Percentiles rank a stretch among this genome's conserved stretches.
Conservation (phyloP, 1,284 basidiomycete genomes). For the Tausonia pullulans region DNA sequence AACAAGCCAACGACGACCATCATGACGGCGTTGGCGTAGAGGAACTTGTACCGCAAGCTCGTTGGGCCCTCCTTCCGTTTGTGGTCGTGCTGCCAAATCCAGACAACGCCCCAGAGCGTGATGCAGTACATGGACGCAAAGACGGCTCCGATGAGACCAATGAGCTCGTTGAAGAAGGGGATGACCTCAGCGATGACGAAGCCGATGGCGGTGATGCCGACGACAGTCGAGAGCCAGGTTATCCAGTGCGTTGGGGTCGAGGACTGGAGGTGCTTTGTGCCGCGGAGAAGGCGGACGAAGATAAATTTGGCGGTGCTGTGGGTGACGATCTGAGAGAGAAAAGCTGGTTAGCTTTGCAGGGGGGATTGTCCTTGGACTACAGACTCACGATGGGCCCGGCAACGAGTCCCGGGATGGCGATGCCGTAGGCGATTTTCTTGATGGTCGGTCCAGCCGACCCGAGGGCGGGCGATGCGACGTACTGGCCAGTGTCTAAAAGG, state of each 20-base stretch:
- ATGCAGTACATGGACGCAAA: slow-evolving; percentile 20
- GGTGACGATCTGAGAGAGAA: slow-evolving; percentile 16
- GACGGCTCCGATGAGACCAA: slow-evolving; percentile 26
- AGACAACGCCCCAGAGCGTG: slow-evolving; percentile 18
- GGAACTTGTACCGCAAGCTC: slow-evolving; percentile 10
- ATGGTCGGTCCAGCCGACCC: slow-evolving; percentile 31
- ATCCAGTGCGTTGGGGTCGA: slow-evolving; percentile 50
- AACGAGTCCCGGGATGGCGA: slow-evolving; percentile 31
- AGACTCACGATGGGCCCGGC: slow-evolving; percentile 13
- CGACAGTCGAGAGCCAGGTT: slow-evolving; percentile 45
- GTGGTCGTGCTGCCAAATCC: slow-evolving; percentile 22
- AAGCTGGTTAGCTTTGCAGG: too few species aligned
- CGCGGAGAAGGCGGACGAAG: slow-evolving; percentile 51
- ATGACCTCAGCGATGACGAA: slow-evolving; percentile 46
- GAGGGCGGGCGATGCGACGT: slow-evolving; percentile 31
- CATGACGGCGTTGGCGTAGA: slow-evolving; percentile 22
- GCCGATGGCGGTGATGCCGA: slow-evolving; percentile 39
- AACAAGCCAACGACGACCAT: slow-evolving; percentile 28
- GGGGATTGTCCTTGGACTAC: too few species aligned
- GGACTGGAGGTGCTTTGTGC: slow-evolving; percentile 45
- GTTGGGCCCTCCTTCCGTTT: slow-evolving; percentile 10
- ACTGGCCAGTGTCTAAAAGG: slow-evolving; percentile 26
- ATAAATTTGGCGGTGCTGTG: slow-evolving; percentile 45
- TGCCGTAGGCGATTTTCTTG: slow-evolving; percentile 34
- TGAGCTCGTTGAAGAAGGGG: slow-evolving; percentile 26